phyloP scores from a whole-genome alignment of 768 basidiomycete genomes.

The Phanerochaete sordida region DNA sequence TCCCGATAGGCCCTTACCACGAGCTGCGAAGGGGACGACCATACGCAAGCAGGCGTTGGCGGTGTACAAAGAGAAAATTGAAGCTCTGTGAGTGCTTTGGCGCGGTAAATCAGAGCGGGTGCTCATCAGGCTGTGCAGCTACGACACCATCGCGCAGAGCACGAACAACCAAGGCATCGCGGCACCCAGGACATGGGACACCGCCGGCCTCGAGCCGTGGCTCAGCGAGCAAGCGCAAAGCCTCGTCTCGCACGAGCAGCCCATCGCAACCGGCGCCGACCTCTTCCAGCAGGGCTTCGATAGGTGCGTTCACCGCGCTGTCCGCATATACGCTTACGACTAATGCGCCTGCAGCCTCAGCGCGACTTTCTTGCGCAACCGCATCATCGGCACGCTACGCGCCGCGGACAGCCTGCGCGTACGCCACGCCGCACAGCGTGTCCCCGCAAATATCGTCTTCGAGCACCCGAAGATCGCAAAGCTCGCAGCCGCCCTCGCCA shows the following conservation, averaged over 20 bases:
- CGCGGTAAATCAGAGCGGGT: not conserved
- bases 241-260: conserved; percentile 8
- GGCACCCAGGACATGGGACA: conserved; percentile 7
- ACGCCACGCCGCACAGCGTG: not conserved
- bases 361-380: conserved; percentile 15
- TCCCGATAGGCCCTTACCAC: conserved; percentile 10
- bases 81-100: conserved; percentile 7
- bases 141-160: not conserved
- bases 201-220: conserved; percentile 8
- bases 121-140: not conserved
- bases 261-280: not conserved
- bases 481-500: conserved; percentile 2
- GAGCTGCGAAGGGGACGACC: conserved; percentile 11
- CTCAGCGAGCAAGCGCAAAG: conserved; percentile 7
- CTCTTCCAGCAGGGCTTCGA: conserved; percentile 12
- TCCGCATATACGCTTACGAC: not conserved
- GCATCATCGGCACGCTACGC: conserved; percentile 9
- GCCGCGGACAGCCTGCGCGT: not conserved
- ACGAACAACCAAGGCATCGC: not conserved
- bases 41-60: conserved; percentile 5
- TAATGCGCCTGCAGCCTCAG: conserved; percentile 3
- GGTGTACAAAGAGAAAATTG: conserved; percentile 10
- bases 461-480: conserved; percentile 7
- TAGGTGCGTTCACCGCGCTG: conserved; percentile 2
- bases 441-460: conserved; percentile 10